Conservation (phyloP, 345 rosid genomes). For the Lumnitzera racemosa region DNA sequence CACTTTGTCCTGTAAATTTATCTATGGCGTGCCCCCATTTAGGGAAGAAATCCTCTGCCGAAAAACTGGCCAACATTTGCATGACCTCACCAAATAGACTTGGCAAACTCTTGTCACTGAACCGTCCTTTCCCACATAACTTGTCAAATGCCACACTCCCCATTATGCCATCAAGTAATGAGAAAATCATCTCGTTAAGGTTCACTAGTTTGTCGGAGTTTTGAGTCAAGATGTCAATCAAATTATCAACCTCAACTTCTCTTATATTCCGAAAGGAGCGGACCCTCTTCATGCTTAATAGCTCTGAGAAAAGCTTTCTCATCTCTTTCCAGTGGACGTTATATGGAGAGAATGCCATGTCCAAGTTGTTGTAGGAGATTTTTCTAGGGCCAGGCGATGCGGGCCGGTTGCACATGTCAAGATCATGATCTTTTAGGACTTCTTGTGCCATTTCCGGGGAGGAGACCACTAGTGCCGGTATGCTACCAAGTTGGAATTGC, state of each 20-base stretch:
- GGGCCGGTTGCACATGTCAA: slow-evolving; percentile 5
- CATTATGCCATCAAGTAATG: not conserved
- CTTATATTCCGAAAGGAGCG: not conserved
- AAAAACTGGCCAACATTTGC: slow-evolving; percentile 6
- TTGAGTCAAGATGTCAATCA: not conserved
- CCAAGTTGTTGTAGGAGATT: slow-evolving; percentile 6
- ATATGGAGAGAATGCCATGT: slow-evolving; percentile 4
- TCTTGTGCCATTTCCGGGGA: not conserved
- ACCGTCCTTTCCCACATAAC: not conserved
- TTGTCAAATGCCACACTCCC: not conserved
- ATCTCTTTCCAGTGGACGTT: slow-evolving; percentile 5
- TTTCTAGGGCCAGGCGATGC: not conserved
- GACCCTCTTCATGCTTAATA: slow-evolving; percentile 6
- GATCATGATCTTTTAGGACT: slow-evolving; percentile 3
- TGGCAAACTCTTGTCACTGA: not conserved
- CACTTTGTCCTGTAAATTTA: not conserved
- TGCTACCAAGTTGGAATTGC: slow-evolving; percentile 1
- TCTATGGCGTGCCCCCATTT: slow-evolving; percentile 1
- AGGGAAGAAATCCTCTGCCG: slow-evolving; percentile 5
- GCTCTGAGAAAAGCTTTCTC: slow-evolving; percentile 3
- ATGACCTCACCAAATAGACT: not conserved
- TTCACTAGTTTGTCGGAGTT: not conserved
- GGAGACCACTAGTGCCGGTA: slow-evolving; percentile 1
- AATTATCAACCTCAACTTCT: not conserved
- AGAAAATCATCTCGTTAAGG: not conserved